Evolutionary conservation across 805 yeast species (phyloP).

Genomic region (Tetrapisispora iriomotensis): DNA sequence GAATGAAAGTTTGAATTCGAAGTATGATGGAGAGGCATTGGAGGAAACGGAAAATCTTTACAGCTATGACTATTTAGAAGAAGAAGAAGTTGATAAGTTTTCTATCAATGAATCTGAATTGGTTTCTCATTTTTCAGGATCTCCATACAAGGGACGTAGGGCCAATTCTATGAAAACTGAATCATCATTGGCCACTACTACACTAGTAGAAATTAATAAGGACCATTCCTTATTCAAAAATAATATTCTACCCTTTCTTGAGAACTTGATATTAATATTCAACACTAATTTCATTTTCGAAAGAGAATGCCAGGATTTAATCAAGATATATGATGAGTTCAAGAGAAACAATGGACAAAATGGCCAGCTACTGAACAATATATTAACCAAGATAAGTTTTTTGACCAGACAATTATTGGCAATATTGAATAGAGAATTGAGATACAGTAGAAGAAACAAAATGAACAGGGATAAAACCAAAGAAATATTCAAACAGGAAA

Average conservation of each 20-base stretch:
- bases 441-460: slow-evolving; percentile 3
- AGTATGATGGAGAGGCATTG: neutral
- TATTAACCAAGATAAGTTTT: slow-evolving; percentile 14
- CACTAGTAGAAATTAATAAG: slow-evolving; percentile 8
- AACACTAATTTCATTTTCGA: slow-evolving; percentile 14
- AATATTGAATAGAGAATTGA: slow-evolving; percentile 20
- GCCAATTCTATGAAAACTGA: slow-evolving; percentile 10
- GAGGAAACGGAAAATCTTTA: neutral
- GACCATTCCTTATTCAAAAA: slow-evolving; percentile 13
- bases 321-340: slow-evolving; percentile 10
- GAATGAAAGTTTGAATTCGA: neutral
- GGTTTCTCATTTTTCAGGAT: slow-evolving; percentile 15
- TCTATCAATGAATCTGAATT: neutral
- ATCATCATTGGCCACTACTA: slow-evolving; percentile 17
- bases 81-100: neutral
- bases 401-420: slow-evolving; percentile 16
- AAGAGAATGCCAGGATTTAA: slow-evolving; percentile 12
- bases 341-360: slow-evolving; percentile 4
- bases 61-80: neutral
- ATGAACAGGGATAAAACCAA: neutral
- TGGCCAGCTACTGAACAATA: slow-evolving; percentile 7
- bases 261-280: slow-evolving; percentile 13
- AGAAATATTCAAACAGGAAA: neutral
- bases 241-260: slow-evolving; percentile 17
- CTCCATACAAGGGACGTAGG: slow-evolving; percentile 11